These are phyloP conservation scores for Cyberlindnera misumaiensis DNA, from an alignment of 805 yeast genomes.

Conservation along the genomic window DNA sequence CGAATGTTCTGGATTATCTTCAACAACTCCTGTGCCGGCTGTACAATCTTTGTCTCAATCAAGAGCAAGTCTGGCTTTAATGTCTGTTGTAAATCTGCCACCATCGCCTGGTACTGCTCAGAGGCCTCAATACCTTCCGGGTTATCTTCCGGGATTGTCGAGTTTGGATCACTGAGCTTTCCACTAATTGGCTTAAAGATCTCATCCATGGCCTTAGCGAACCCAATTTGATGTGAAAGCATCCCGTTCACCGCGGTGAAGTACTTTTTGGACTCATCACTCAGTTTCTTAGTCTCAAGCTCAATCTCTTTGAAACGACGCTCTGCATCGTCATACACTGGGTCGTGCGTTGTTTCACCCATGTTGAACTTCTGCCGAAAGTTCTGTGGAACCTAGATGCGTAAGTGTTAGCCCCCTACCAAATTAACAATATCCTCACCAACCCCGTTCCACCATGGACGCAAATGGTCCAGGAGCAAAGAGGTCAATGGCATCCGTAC, in stretches of 20 bases:
- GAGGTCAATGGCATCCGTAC: neutral
- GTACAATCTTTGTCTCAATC: conserved; percentile 82
- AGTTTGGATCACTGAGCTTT: conserved; percentile 81
- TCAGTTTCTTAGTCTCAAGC: conserved; percentile 77
- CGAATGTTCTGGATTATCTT: conserved; percentile 76
- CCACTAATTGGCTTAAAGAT: conserved; percentile 96
- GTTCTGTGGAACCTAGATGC: conserved; percentile 69
- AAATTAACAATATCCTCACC: no score
- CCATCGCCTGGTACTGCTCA: conserved; percentile 84
- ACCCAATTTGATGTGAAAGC: conserved; percentile 90
- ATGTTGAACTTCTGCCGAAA: conserved; percentile 87
- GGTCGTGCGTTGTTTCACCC: conserved; percentile 72
- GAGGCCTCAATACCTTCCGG: conserved; percentile 96
- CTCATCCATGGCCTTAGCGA: conserved; percentile 92
- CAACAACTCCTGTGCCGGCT: conserved; percentile 87
- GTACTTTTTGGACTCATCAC: conserved; percentile 86
- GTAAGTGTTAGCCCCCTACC: no score
- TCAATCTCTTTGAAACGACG: conserved; percentile 92
- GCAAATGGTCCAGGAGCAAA: no score
- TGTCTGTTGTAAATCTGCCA: conserved; percentile 75
- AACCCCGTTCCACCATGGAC: no score
- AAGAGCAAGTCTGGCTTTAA: conserved; percentile 89
- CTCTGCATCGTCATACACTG: conserved; percentile 93
- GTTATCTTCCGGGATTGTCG: conserved; percentile 83
- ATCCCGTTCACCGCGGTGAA: conserved; percentile 89